A percentile compares a stretch with the other conserved stretches of the same genome.
phyloP scores from a whole-genome alignment of 1,284 basidiomycete genomes.

The Microbotryum lychnidis-dioicae region DNA sequence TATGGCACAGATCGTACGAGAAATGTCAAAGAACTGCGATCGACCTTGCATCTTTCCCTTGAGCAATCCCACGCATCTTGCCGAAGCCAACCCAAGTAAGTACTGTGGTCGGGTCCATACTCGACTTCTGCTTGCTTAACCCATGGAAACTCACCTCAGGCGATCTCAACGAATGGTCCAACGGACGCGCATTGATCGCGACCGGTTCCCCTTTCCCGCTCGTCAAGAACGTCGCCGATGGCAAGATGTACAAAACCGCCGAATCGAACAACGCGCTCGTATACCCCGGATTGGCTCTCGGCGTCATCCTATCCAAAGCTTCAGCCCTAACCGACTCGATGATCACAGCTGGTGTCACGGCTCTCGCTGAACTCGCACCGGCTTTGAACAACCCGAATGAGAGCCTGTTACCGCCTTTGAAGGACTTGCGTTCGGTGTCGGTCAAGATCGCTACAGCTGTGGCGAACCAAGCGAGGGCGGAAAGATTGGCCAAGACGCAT shows the following conservation, averaged over 20 bases:
- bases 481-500: slow-evolving; percentile 57
- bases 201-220: slow-evolving; percentile 75
- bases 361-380: slow-evolving; percentile 65
- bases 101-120: background rate
- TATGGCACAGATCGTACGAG: slow-evolving; percentile 43
- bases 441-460: slow-evolving; percentile 71
- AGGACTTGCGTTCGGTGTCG: slow-evolving; percentile 58
- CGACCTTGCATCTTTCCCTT: slow-evolving; percentile 67
- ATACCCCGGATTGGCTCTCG: slow-evolving; percentile 53
- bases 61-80: slow-evolving; percentile 67
- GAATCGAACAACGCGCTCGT: slow-evolving; percentile 60
- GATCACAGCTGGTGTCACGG: slow-evolving; percentile 65
- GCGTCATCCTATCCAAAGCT: slow-evolving; percentile 57
- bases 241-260: slow-evolving; percentile 50
- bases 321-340: slow-evolving; percentile 59
- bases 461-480: slow-evolving; percentile 62
- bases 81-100: slow-evolving; percentile 58
- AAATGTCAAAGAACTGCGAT: slow-evolving; percentile 60
- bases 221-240: slow-evolving; percentile 9
- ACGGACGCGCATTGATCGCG: slow-evolving; percentile 64
- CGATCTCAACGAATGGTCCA: slow-evolving; percentile 65
- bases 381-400: slow-evolving; percentile 57
- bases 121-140: background rate
- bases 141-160: slow-evolving; percentile 35
- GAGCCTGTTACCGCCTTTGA: slow-evolving; percentile 61